These are phyloP conservation scores for Macrocybe sp. DNA, from an alignment of 1,284 basidiomycete species.

Conservation along the genomic window DNA sequence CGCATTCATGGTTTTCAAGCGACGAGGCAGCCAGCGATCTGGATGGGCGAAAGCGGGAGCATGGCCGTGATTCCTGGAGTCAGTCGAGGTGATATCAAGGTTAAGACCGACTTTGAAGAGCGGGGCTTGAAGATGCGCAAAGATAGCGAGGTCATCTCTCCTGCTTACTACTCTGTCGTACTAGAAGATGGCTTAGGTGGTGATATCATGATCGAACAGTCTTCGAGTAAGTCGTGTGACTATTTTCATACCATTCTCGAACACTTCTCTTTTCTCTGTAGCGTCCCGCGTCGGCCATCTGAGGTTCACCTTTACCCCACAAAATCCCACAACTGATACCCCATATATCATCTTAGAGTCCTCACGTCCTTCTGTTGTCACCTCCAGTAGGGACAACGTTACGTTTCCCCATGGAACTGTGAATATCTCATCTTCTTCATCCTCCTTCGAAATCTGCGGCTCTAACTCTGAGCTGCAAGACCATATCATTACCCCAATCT, in stretches of 20 bases:
- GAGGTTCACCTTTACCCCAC: constrained; percentile 59
- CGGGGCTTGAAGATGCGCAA: constrained; percentile 58
- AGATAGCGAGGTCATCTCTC: constrained; percentile 55
- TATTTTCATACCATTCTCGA: background rate
- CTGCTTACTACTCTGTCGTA: constrained; percentile 65
- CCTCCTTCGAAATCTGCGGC: constrained; percentile 54
- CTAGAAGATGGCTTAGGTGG: constrained; percentile 49
- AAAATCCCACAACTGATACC: constrained; percentile 21
- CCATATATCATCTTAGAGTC: constrained; percentile 73
- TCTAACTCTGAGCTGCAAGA: constrained; percentile 74
- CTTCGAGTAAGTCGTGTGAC: constrained; percentile 49
- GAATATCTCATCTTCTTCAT: constrained; percentile 27
- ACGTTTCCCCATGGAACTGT: constrained; percentile 60
- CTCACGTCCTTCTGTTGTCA: constrained; percentile 56
- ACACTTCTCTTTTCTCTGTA: constrained; percentile 1
- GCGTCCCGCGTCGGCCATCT: constrained; percentile 78
- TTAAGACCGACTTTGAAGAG: constrained; percentile 52
- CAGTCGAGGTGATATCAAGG: constrained; percentile 27
- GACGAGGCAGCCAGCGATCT: constrained; percentile 83
- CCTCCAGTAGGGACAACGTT: constrained; percentile 54
- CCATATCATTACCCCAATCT: constrained; percentile 56
- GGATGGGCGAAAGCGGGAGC: constrained; percentile 84
- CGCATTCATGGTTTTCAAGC: constrained; percentile 71
- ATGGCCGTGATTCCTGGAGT: constrained; percentile 61
- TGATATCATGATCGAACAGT: constrained; percentile 57